Conservation (phyloP, 768 basidiomycete species). For the Tylopilus sp. region DNA sequence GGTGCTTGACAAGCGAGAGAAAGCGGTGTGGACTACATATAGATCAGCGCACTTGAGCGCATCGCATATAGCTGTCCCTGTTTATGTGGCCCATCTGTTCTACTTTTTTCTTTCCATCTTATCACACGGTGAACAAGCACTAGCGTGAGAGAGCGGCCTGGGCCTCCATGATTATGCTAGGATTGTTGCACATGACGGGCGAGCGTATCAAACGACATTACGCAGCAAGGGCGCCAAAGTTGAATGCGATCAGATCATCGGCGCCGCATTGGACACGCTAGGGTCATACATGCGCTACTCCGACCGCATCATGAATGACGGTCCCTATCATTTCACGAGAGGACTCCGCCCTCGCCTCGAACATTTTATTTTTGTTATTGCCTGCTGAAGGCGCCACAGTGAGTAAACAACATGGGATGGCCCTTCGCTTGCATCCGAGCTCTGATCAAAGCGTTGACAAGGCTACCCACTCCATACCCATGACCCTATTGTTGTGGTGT, state of each 20-base stretch:
- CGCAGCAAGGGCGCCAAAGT: neutral
- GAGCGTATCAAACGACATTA: neutral
- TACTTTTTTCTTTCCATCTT: neutral
- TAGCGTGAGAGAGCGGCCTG: neutral
- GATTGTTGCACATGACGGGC: neutral
- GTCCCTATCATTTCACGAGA: neutral
- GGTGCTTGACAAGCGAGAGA: neutral
- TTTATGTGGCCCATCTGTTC: neutral
- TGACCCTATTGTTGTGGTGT: neutral
- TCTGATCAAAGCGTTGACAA: neutral
- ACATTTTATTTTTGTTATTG: neutral
- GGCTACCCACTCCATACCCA: neutral
- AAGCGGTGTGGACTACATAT: neutral
- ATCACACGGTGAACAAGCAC: neutral
- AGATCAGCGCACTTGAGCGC: neutral
- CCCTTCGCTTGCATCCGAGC: neutral
- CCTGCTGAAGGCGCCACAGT: neutral
- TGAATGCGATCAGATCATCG: neutral
- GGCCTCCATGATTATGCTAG: slow-evolving; percentile 5
- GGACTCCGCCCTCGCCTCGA: neutral
- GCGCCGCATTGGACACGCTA: neutral
- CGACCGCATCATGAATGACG: neutral
- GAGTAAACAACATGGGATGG: neutral
- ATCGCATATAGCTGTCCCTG: neutral
- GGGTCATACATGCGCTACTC: neutral